Evolutionary conservation across 1,284 basidiomycete species (phyloP), one percentile per base, ranked within the genome.

Genomic region (Mycena citricolor): DNA sequence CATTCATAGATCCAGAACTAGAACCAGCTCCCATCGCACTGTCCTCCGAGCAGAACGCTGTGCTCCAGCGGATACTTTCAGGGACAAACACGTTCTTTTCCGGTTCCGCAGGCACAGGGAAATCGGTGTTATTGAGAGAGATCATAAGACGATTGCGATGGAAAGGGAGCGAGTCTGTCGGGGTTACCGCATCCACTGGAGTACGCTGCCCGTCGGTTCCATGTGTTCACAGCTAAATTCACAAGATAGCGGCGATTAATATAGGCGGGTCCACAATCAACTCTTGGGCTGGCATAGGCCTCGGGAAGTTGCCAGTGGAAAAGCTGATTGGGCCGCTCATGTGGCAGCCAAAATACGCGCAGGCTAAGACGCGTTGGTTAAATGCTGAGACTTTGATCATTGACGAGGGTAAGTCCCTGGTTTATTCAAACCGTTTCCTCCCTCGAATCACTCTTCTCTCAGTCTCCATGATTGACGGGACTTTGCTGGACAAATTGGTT

Each of bases 401-500:
- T 31, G 94, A 97, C 59, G 94, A 97, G 74, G 79, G 92, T 91
- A 58, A 54, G 67, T 56, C 19, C 20, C n/a, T 47, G 28, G 14
- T 21, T 34, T 21, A 23, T 23, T 21, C 28, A 19, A 25, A 4
- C 16, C 34, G 23, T 16, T 29, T 19, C 23, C 28, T n/a, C n/a
- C n/a, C n/a, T n/a, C n/a, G n/a, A n/a, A n/a, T n/a, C n/a, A n/a
- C n/a, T n/a, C n/a, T n/a, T n/a, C n/a, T n/a, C 23, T 22, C 44
- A 88, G 90, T 94, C 31, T 97, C 94, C 0, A 97, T 97, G 94
- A 74, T 97, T 12, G 94, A 97, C 47, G 92, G 86, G 4, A 74
- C 74, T 6, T 68, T 95, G 13, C 88, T 95, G 55, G 92, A 95
- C 66, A 94, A 93, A 61, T 73, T 97, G 29, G 79, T 74, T 17